Base-by-base conservation (phyloP, 345 rosid species). In the Geranium brycei region DNA sequence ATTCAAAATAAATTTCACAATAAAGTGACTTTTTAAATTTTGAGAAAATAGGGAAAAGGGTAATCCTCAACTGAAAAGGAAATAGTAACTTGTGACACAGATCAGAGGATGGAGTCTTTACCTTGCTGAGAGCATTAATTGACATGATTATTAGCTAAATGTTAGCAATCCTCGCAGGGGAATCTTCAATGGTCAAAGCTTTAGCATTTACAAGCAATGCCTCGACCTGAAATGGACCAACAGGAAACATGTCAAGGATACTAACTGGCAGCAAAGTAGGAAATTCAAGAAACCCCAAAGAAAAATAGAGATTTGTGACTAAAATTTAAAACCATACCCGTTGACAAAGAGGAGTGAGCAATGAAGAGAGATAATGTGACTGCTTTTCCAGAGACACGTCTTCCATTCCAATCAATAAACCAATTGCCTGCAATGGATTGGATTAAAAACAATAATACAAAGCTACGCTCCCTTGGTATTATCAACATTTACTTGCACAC, bases 101-200 rank as follows among this genome's bases (percentile, higher is more conserved):
- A 59, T 38, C 58, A 59, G 41, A 35, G 40, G 63, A 71, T 51
- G 59, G 61, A 61, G 67, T 62, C 66, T 35, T 56, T 68, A 92
- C 97, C 99, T 92, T 92, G 93, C 99, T 92, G 72, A 89, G 87
- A 62, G 99, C 87, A 81, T 85, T 92, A 28, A 92, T 86, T 62
- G 97, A 93, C 80, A 89, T 72, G 59, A 89, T 86, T 70, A 85
- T 82, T 66, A 76, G 91, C 75, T 89, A 95, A 55, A 87, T 65
- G 65, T 75, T 79, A 7, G 79, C 82, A 68, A 89, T 67, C 73
- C 81, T 88, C 35, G 60, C 69, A 47, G 81, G 71, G 70, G 78
- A 81, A 31, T 86, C 91, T 60, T 85, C 91, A 1, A 77, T 62
- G 68, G 64, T 79, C 57, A 74, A 69, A 13, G 65, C 62, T 71